phyloP scores from a whole-genome alignment of 1,284 basidiomycete genomes.

The Hemileia vastatrix region DNA sequence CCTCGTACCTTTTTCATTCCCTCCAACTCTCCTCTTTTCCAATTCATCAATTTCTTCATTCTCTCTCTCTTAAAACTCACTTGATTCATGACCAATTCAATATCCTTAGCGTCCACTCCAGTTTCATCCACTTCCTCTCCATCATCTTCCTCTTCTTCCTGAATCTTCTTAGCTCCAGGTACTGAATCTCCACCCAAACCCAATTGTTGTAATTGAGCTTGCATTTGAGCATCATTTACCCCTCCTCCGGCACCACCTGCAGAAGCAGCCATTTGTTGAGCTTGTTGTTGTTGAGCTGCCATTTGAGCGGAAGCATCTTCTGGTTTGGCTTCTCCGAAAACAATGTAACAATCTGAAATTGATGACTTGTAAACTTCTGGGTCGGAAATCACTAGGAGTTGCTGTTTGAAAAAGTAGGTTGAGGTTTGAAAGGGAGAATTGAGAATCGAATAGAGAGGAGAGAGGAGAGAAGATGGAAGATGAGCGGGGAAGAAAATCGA shows the following conservation, averaged over 20 bases:
- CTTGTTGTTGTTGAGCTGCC: no score
- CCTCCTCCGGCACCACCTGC: conserved; percentile 24
- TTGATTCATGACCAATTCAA: conserved; percentile 86
- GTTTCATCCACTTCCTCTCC: conserved; percentile 45
- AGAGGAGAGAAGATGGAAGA: background rate
- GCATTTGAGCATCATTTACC: conserved; percentile 23
- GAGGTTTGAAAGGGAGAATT: conserved; percentile 3
- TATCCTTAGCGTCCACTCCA: conserved; percentile 76
- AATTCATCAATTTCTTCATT: no score
- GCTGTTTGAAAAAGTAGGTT: conserved; percentile 47
- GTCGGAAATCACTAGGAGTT: conserved; percentile 81
- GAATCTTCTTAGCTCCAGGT: conserved; percentile 24
- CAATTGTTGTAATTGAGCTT: conserved; percentile 1
- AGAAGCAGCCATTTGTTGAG: conserved; percentile 10
- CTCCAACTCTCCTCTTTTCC: no score
- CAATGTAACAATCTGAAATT: conserved; percentile 95
- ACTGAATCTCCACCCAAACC: background rate
- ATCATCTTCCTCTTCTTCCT: conserved; percentile 44
- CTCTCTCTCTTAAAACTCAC: no score
- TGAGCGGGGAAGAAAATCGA: background rate
- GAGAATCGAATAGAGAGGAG: conserved; percentile 1
- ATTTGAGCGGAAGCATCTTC: conserved; percentile 43
- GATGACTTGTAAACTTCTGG: conserved; percentile 98
- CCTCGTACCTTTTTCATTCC: no score
- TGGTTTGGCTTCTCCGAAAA: conserved; percentile 93